phyloP scores from a whole-genome alignment of 2,329 filamentous ascomycete genomes.

The Apiospora koreana region DNA sequence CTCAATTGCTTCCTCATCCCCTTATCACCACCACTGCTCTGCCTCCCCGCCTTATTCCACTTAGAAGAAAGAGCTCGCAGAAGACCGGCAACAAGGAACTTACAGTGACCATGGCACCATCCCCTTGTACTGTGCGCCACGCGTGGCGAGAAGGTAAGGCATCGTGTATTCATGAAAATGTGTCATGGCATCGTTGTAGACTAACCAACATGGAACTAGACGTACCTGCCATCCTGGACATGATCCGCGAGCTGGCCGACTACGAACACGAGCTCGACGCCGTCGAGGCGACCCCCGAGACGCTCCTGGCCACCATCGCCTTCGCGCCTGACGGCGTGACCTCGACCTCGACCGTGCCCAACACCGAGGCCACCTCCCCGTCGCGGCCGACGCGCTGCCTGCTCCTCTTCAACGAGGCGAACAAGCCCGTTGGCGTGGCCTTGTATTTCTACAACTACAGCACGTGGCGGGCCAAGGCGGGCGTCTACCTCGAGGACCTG shows the following conservation, averaged over 20 bases:
- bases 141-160: slow-evolving; percentile 59
- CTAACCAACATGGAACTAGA: slow-evolving; percentile 51
- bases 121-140: slow-evolving; percentile 48
- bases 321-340: slow-evolving; percentile 59
- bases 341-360: slow-evolving; percentile 36
- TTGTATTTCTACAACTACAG: slow-evolving; percentile 96
- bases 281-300: slow-evolving; percentile 74
- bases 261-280: slow-evolving; percentile 78
- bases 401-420: slow-evolving; percentile 56
- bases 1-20: neutral
- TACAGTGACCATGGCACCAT: neutral
- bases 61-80: neutral
- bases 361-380: slow-evolving; percentile 56
- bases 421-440: slow-evolving; percentile 70
- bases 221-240: slow-evolving; percentile 73
- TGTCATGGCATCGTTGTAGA: neutral
- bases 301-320: slow-evolving; percentile 73
- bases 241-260: slow-evolving; percentile 83
- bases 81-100: neutral
- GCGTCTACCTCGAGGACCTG: slow-evolving; percentile 94
- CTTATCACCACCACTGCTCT: neutral
- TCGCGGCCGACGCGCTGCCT: slow-evolving; percentile 74
- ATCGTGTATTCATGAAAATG: neutral
- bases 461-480: slow-evolving; percentile 85
- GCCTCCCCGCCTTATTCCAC: neutral